A percentile compares a stretch with the other conserved stretches of the same genome.
phyloP scores from a whole-genome alignment of 768 basidiomycete species.

The Rhizopogon sp. region DNA sequence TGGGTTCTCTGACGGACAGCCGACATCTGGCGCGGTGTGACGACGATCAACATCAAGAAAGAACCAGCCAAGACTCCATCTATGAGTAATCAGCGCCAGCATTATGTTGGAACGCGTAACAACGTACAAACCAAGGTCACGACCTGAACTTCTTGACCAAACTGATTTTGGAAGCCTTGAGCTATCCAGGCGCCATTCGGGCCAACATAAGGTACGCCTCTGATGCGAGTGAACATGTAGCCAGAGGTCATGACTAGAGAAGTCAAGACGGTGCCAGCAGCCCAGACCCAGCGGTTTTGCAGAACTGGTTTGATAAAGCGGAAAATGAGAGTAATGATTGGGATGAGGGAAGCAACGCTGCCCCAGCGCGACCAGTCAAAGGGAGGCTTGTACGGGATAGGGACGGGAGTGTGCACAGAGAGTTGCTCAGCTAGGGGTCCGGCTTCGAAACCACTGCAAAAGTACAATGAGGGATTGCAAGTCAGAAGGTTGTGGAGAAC shows the following conservation, averaged over 20 bases:
- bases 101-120: neutral
- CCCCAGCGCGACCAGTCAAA: constrained; percentile 63
- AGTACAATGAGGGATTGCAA: constrained; percentile 3
- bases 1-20: constrained; percentile 76
- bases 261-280: constrained; percentile 51
- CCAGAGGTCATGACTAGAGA: constrained; percentile 87
- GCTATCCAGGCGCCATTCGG: constrained; percentile 77
- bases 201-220: constrained; percentile 66
- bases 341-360: constrained; percentile 38
- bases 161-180: constrained; percentile 83
- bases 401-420: constrained; percentile 67
- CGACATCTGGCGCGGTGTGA: constrained; percentile 74
- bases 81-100: constrained; percentile 27
- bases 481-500: constrained; percentile 11
- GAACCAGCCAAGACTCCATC: constrained; percentile 80
- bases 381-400: constrained; percentile 79
- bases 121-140: constrained; percentile 80
- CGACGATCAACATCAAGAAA: constrained; percentile 75
- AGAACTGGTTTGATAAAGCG: constrained; percentile 64
- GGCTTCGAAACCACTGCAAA: constrained; percentile 75
- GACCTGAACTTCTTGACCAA: constrained; percentile 89
- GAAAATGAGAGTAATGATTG: constrained; percentile 46
- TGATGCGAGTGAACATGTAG: constrained; percentile 95
- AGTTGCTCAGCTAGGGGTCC: constrained; percentile 72
- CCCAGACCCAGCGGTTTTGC: constrained; percentile 76